Base-by-base conservation (phyloP, 495 filamentous ascomycete genomes). In the Hyaloscypha bicolor region DNA sequence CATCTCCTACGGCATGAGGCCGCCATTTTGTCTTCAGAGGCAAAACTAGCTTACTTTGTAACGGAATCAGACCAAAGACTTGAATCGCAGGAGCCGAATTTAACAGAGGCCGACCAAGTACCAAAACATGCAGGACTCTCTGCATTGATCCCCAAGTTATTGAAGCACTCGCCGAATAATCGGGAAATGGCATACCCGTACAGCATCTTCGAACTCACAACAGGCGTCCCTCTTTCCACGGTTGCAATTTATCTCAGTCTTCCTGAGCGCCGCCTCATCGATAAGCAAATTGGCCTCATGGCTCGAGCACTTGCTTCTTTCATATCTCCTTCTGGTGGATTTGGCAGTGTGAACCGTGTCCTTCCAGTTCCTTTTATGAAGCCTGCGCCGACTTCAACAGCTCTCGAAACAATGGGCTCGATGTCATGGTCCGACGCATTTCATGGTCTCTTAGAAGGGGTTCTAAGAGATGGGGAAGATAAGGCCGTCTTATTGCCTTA, bases 391-490 rank as follows among this genome's bases (percentile, higher is more conserved):
- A n/a, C 68, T 79, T 31, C 71, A 63, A n/a, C 75, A 75, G 22
- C 67, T 64, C 5, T 76, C 80, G 35, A 45, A 51, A 78, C 78
- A 9, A 70, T 72, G 14, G 87, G 87, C 4, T 85, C 79, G 57
- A 67, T 65, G 9, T 84, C 82, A 11, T 93, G 90, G 90, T 75
- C 81, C 55, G 83, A 87, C 48, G 83, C 84, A 1, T 91, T 92
- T 68, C 75, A 81, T 30, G 68, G 74, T 2, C 77, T 93, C 51
- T 79, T 91, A 14, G 90, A 92, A 69, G 76, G 82, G 4, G 76
- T 86, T 16, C 78, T 93, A 31, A 85, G 87, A 22, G 90, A 93
- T 71, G 87, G 83, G 16, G 90, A 93, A 70, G 90, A 92, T 63
- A 86, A 87, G 76, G 80, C 88, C 37, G 82, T 93, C 60, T 80